A percentile compares a stretch with the other conserved stretches of the same genome.
These are phyloP conservation scores for Alternaria burnsii DNA, from an alignment of 2,329 filamentous ascomycete genomes.

Conservation along the genomic window DNA sequence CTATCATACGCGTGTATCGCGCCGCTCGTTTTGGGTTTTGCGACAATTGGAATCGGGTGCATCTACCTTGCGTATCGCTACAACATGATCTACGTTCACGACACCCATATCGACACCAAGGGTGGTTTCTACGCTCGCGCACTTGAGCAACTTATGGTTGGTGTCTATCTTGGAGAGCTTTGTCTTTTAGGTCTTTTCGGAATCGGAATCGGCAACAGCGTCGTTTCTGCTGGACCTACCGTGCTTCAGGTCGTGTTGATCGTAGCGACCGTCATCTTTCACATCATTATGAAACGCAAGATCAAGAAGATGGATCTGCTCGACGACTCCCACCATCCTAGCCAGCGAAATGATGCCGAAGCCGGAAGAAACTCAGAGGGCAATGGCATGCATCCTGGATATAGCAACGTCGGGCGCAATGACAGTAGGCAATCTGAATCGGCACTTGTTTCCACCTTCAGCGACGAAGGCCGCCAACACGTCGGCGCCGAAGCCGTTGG, in stretches of 20 bases:
- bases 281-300: constrained; percentile 45
- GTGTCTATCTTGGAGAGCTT: constrained; percentile 57
- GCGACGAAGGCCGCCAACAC: neutral
- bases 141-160: constrained; percentile 58
- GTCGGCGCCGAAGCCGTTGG: constrained; percentile 3
- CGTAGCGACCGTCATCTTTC: constrained; percentile 52
- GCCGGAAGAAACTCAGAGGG: constrained; percentile 31
- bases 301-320: constrained; percentile 42
- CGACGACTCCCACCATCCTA: constrained; percentile 38
- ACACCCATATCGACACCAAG: constrained; percentile 57
- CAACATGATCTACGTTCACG: constrained; percentile 60
- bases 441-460: constrained; percentile 10
- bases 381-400: neutral
- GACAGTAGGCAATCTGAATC: neutral
- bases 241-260: constrained; percentile 54
- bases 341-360: constrained; percentile 23
- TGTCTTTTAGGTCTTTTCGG: constrained; percentile 59
- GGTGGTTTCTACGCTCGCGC: constrained; percentile 57
- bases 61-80: constrained; percentile 60
- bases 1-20: constrained; percentile 60
- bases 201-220: constrained; percentile 47
- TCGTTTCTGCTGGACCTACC: constrained; percentile 51
- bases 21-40: constrained; percentile 58
- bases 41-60: constrained; percentile 54
- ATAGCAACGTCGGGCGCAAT: neutral